A percentile compares a stretch with the other conserved stretches of the same genome.
These are phyloP conservation scores for Daldinia childiae DNA, from an alignment of 495 filamentous ascomycete genomes.

Conservation along the genomic window DNA sequence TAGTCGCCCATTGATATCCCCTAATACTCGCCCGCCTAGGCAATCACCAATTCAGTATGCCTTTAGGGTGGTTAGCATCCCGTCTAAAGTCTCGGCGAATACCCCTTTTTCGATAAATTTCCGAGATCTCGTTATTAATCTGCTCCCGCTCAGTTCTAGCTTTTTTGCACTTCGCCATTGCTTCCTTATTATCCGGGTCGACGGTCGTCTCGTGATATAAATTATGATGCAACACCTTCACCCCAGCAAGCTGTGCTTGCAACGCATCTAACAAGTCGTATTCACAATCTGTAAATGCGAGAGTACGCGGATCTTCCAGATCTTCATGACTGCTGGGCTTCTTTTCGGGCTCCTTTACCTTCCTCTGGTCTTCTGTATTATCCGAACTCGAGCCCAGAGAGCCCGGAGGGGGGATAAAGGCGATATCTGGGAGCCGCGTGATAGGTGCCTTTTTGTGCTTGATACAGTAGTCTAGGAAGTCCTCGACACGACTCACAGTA, in stretches of 20 bases:
- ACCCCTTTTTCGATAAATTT: constrained; percentile 2
- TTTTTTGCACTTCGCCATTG: background rate
- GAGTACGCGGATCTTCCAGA: background rate
- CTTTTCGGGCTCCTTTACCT: background rate
- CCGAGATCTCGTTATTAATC: constrained; percentile 14
- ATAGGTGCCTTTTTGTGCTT: constrained; percentile 23
- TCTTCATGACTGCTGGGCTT: background rate
- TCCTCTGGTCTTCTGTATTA: background rate
- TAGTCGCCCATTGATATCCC: too few relatives aligned
- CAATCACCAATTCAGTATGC: constrained; percentile 25
- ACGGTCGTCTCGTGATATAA: constrained; percentile 5
- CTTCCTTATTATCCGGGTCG: background rate
- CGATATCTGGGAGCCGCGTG: constrained; percentile 6
- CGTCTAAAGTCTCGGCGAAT: constrained; percentile 28
- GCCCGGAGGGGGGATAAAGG: background rate
- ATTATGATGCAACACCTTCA: constrained; percentile 8
- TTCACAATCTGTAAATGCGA: constrained; percentile 33
- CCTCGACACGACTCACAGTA: constrained; percentile 3
- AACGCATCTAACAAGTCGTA: constrained; percentile 2
- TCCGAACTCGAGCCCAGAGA: background rate
- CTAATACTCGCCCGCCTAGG: background rate
- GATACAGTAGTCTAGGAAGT: constrained; percentile 16
- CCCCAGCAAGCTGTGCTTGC: background rate
- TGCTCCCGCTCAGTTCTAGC: constrained; percentile 9
- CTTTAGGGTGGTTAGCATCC: constrained; percentile 19